Evolutionary conservation across 1,139 yeast species (phyloP), one percentile per base, ranked within the genome.

Genomic region (Lodderomyces orthopsilosis): DNA sequence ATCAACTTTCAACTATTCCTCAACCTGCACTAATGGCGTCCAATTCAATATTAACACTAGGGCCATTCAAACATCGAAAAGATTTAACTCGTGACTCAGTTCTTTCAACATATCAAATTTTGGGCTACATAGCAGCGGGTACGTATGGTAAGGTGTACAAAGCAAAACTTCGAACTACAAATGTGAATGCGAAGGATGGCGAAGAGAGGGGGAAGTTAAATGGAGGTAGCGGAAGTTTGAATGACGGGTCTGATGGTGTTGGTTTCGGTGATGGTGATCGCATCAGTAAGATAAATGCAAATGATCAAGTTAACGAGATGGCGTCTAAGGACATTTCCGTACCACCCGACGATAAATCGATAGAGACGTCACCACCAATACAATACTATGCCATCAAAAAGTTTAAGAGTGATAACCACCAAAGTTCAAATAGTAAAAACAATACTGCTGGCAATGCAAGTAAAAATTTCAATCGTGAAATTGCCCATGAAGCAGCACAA

Each of bases 71-170:
- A 48, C 77, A 77, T 44, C 75, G 97, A 36, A 85, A 85, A 57
- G 96, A 89, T 58, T 63, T 76, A 28, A 68, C 79, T 3, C 67
- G 95, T 44, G 75, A 79, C 36, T 81, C 88, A 5, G 96, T 93
- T 2, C 66, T 89, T 23, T 83, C 85, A 38, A 85, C 85, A 52
- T 93, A 91, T 62, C 91, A 85, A 50, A 85, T 94, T 48, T 68
- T 89, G 26, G 99, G 99, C 0, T 93, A 93, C 63, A 94, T 93
- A 48, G 98, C 98, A 0, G 96, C 98, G 1, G 99, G 99, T 33
- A 93, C 99, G 0, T 93, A 93, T 62, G 99, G 99, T 44, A 83
- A 94, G 51, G 99, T 93, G 23, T 94, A 90, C 68, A 93, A 93
- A 61, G 98, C 98, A 13, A 78, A 76, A 50, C 68, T 75, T 23